Evolutionary conservation across 2,329 filamentous ascomycete species (phyloP).

Genomic region (Hortaea werneckii): DNA sequence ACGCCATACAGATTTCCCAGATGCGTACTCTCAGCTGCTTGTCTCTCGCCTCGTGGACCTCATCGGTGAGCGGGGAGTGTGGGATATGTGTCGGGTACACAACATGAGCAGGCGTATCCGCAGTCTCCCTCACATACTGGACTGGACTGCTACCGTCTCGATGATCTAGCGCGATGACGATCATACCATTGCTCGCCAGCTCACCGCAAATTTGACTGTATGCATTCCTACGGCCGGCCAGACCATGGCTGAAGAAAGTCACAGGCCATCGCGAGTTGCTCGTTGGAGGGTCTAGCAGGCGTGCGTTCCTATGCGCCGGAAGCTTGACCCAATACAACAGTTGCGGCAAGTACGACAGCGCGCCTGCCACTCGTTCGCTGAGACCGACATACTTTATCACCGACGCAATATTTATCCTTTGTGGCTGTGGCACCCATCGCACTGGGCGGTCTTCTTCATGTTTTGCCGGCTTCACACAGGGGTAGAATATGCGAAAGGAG

Average conservation of each 20-base stretch:
- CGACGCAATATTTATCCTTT: constrained; percentile 61
- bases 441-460: constrained; percentile 46
- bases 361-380: constrained; percentile 12
- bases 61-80: constrained; percentile 50
- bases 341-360: constrained; percentile 40
- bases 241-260: constrained; percentile 75
- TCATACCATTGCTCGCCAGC: constrained; percentile 67
- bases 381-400: constrained; percentile 69
- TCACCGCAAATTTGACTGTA: constrained; percentile 78
- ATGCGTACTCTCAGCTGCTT: constrained; percentile 63
- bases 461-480: constrained; percentile 38
- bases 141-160: constrained; percentile 70
- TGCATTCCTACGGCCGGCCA: constrained; percentile 70
- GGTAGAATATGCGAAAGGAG: constrained; percentile 75
- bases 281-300: constrained; percentile 41
- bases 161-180: constrained; percentile 74
- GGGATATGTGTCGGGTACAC: constrained; percentile 40
- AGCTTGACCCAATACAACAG: constrained; percentile 65
- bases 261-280: constrained; percentile 60
- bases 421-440: constrained; percentile 68
- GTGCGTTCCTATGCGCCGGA: constrained; percentile 61
- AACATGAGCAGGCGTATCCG: constrained; percentile 27
- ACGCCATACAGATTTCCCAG: constrained; percentile 66
- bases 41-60: constrained; percentile 58
- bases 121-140: constrained; percentile 56